Conservation (phyloP, 306 rosid genomes). For the Castanospermum australe region DNA sequence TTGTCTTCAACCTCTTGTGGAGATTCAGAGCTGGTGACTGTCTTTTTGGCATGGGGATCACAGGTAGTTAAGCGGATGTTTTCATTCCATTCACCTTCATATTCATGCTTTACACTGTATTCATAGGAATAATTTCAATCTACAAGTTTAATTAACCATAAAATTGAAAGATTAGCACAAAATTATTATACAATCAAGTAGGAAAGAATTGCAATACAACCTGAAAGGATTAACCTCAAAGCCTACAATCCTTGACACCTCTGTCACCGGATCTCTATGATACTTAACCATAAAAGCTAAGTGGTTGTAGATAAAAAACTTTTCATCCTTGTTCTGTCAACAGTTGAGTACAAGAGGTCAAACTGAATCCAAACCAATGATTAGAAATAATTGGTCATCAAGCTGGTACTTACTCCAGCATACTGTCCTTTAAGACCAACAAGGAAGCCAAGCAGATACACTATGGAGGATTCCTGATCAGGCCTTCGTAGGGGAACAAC, state of each 20-base stretch:
- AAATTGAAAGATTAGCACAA: not conserved
- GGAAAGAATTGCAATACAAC: conserved; percentile 30
- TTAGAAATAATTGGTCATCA: not conserved
- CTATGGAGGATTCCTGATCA: conserved; percentile 58
- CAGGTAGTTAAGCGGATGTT: conserved; percentile 56
- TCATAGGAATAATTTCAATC: conserved; percentile 21
- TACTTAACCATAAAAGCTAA: conserved; percentile 54
- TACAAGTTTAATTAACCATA: not conserved
- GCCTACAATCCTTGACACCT: conserved; percentile 66
- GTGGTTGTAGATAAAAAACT: conserved; percentile 65
- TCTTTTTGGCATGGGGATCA: conserved; percentile 65
- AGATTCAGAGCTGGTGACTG: conserved; percentile 54
- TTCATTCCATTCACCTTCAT: conserved; percentile 59
- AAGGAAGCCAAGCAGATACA: conserved; percentile 66
- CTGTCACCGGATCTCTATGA: conserved; percentile 59
- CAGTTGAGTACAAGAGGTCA: not conserved
- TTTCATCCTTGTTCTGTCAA: conserved; percentile 57
- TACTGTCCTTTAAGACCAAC: conserved; percentile 71
- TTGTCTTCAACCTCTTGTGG: conserved; percentile 74
- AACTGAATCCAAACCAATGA: not conserved
- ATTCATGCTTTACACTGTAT: conserved; percentile 57
- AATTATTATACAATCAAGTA: not conserved
- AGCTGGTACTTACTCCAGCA: conserved; percentile 47
- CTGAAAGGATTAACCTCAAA: conserved; percentile 79
- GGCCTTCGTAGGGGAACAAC: conserved; percentile 63